A percentile compares a stretch with the other conserved stretches of the same genome.
Conservation (phyloP, 2,329 filamentous ascomycete species). For the Rutstroemia sp. region DNA sequence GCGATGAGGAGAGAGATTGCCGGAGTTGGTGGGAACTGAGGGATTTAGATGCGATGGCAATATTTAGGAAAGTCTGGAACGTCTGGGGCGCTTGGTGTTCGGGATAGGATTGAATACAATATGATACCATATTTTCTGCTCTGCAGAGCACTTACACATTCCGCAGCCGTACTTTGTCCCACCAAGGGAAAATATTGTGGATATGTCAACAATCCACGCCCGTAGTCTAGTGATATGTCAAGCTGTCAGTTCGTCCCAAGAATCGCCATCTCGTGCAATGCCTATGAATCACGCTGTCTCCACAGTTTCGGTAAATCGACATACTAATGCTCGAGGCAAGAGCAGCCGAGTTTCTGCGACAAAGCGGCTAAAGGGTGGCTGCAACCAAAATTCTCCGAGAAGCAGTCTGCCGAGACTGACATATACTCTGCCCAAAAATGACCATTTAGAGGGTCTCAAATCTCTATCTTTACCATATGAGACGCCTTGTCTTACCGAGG, state of each 20-base stretch:
- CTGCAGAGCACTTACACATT: too few species aligned
- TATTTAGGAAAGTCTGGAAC: not conserved
- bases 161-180: too few species aligned
- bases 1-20: constrained; percentile 63
- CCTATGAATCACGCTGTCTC: constrained; percentile 7
- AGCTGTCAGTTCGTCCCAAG: not conserved
- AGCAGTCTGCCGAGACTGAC: not conserved
- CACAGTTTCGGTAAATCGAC: not conserved
- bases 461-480: not conserved
- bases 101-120: not conserved
- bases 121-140: not conserved
- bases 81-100: not conserved
- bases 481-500: not conserved
- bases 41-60: too few species aligned
- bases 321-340: too few species aligned
- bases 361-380: constrained; percentile 1
- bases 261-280: not conserved
- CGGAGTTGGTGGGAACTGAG: constrained; percentile 3
- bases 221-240: too few species aligned
- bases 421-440: not conserved
- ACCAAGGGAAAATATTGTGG: too few species aligned
- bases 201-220: too few species aligned
- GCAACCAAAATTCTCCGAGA: constrained; percentile 1
- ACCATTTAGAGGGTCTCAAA: not conserved
- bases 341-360: not conserved